Base-by-base conservation (phyloP, 2,329 filamentous ascomycete species). In the Dactylellina sp. region DNA sequence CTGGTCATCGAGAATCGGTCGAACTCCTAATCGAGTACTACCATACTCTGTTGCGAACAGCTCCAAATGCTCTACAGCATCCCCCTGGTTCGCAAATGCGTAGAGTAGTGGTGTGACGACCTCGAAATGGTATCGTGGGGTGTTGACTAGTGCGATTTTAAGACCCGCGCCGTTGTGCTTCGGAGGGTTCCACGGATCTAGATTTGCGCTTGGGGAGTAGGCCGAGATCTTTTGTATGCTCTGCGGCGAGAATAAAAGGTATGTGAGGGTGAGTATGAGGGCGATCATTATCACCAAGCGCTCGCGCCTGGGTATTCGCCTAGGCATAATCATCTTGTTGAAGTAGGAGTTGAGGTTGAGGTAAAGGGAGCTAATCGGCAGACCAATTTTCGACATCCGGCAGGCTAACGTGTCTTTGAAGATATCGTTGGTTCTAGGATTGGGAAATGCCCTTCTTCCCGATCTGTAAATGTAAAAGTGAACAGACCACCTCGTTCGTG, bases 101-200 rank as follows among this genome's bases (percentile, higher is more conserved):
- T 75, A 64, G 9, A 75, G 47, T 12, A 75, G 28, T 16, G 71
- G 71, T 12, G 56, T 68, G 32, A 75, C 71, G 46, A 75, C 71
- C 35, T 75, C 71, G 52, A 75, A 75, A 61, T 75, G 71, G 32
- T 75, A 75, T 3, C 71, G 56, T 7, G 71, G 71, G 9, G 71
- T 68, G 46, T 75, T 75, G 25, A 75, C 62, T 24, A 75, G 42
- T 2, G 71, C 71, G 57, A 75, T 70, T 49, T 75, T 75, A 9
- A 75, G 61, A 9, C 71, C 71, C 18, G 61, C 60, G 7, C 55
- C 70, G 24, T 39, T 62, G 22, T 74, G 70, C 50, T 74, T 74
- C 25, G 70, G 70, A 2, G 70, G 70, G n/a, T 56, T 66, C 61
- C 61, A 74, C 6, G 53, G 47, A 14, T 74, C 70, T 7, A 74